phyloP scores from a whole-genome alignment of 345 rosid species.

The Boechera stricta region DNA sequence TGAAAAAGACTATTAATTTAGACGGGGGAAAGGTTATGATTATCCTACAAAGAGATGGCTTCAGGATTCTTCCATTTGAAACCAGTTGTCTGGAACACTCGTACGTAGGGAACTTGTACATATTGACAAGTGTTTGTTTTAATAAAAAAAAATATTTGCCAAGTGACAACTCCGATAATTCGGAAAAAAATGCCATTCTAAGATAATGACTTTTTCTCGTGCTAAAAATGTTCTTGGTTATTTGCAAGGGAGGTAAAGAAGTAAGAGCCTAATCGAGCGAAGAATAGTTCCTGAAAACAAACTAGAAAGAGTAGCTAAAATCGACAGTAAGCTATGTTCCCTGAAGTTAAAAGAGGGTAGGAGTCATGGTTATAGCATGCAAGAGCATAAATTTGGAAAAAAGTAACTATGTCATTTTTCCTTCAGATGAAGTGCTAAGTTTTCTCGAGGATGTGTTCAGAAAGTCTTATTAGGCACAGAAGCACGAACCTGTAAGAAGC shows the following conservation, averaged over 20 bases:
- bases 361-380: conserved; percentile 1
- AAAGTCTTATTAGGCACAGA: conserved; percentile 16
- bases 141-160: not conserved
- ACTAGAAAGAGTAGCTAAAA: conserved; percentile 3
- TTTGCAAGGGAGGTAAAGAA: not conserved
- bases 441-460: not conserved
- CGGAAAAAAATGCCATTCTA: not conserved
- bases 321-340: conserved; percentile 15
- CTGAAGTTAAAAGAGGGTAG: not conserved
- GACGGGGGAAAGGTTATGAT: not conserved
- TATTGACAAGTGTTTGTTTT: not conserved
- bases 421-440: conserved; percentile 4
- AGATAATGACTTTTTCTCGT: not conserved
- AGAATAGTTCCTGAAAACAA: not conserved
- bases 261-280: not conserved
- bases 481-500: conserved; percentile 74
- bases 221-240: not conserved
- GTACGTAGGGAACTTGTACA: not conserved
- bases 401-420: not conserved
- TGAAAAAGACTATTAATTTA: too few relatives aligned
- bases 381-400: not conserved
- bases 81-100: not conserved
- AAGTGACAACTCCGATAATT: not conserved
- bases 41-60: not conserved
- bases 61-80: not conserved